Conservation (phyloP, 148 eudicot species). For the Diospyros lotus region DNA sequence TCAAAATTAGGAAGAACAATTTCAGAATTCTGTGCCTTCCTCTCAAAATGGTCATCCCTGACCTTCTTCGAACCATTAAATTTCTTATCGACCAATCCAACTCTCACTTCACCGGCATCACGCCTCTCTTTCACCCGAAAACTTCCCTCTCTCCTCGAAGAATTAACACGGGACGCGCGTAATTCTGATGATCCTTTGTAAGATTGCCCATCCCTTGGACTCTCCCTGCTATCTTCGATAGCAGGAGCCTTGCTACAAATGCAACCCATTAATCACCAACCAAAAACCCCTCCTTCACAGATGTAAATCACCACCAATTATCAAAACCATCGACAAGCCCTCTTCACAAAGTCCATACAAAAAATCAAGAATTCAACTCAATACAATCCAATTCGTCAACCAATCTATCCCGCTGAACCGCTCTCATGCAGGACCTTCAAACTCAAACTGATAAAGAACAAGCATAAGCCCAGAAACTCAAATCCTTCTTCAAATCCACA, state of each 20-base stretch:
- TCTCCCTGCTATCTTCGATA: conserved; percentile 31
- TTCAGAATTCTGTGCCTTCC: conserved; percentile 36
- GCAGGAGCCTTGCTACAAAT: conserved; percentile 54
- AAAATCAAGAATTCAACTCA: conserved; percentile 4
- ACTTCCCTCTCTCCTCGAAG: conserved; percentile 45
- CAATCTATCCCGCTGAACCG: neutral
- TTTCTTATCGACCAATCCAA: conserved; percentile 51
- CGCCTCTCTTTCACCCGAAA: conserved; percentile 32
- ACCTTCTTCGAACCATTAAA: conserved; percentile 38
- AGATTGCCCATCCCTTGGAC: conserved; percentile 35
- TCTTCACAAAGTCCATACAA: conserved; percentile 6
- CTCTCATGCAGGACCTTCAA: neutral
- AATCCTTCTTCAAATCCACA: neutral
- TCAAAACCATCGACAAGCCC: neutral
- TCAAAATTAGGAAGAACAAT: conserved; percentile 29
- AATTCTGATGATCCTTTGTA: conserved; percentile 36
- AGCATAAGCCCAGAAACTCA: neutral
- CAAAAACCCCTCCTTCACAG: conserved; percentile 16
- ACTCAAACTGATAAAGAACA: neutral
- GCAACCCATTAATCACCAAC: conserved; percentile 56
- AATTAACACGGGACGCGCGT: conserved; percentile 17
- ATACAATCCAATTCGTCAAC: neutral
- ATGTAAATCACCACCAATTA: conserved; percentile 11
- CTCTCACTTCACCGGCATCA: conserved; percentile 37
- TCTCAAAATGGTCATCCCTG: conserved; percentile 45